phyloP scores from a whole-genome alignment of 1,139 yeast genomes.

The Williopsis jadinii region DNA sequence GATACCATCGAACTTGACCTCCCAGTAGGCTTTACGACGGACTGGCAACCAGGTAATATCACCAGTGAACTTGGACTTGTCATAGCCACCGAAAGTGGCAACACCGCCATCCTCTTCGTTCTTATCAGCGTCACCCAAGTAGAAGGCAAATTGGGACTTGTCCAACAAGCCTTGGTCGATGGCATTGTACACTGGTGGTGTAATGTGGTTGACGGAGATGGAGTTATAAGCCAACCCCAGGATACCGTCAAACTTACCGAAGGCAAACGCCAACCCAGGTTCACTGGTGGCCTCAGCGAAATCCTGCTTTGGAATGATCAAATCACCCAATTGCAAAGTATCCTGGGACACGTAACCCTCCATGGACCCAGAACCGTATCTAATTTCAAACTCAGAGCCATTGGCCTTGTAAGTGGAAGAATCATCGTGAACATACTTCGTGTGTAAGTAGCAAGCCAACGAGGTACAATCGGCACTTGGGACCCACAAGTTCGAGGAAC shows the following conservation, averaged over 20 bases:
- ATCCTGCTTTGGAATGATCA: conserved; percentile 78
- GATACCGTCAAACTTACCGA: conserved; percentile 97
- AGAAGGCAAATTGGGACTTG: conserved; percentile 79
- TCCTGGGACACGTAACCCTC: conserved; percentile 91
- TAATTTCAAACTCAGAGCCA: conserved; percentile 78
- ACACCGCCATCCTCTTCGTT: conserved; percentile 65
- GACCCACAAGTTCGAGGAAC: conserved; percentile 95
- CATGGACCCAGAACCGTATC: conserved; percentile 88
- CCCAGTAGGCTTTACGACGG: conserved; percentile 99
- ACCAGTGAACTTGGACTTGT: conserved; percentile 66
- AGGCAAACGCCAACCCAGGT: conserved; percentile 97
- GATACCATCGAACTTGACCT: conserved; percentile 84
- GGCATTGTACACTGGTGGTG: conserved; percentile 92
- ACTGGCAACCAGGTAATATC: conserved; percentile 92
- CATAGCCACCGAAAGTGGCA: conserved; percentile 93
- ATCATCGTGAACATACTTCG: conserved; percentile 76
- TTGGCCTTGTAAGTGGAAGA: conserved; percentile 80
- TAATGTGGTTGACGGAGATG: conserved; percentile 79
- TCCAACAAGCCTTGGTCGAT: conserved; percentile 74
- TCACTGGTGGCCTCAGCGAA: conserved; percentile 96
- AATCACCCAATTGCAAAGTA: conserved; percentile 70
- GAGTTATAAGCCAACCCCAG: conserved; percentile 91
- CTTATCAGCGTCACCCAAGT: conserved; percentile 74
- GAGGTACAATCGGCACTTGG: conserved; percentile 86
- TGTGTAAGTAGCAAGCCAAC: conserved; percentile 89